phyloP scores from a whole-genome alignment of 179 eudicot species.

The Beta macrorhiza region DNA sequence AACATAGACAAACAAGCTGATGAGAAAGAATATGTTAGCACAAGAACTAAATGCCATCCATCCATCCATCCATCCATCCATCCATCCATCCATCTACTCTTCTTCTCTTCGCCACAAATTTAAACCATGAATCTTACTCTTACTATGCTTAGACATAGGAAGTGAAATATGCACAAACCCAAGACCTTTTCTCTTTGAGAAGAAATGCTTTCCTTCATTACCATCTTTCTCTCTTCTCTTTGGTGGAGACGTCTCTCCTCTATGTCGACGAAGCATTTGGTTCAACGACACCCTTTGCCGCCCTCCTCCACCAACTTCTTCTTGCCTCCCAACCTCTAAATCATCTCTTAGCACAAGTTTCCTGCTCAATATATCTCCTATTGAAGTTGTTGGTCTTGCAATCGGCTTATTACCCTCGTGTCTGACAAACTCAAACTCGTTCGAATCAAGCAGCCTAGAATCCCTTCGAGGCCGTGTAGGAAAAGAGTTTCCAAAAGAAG shows the following conservation, averaged over 20 bases:
- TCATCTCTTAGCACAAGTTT: constrained; percentile 38
- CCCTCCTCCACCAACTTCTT: constrained; percentile 12
- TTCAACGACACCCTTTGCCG: constrained; percentile 44
- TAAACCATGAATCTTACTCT: constrained; percentile 37
- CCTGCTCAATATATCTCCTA: constrained; percentile 36
- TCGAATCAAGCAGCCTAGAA: constrained; percentile 32
- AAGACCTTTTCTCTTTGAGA: constrained; percentile 37
- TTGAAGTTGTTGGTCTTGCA: constrained; percentile 33
- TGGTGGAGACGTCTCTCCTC: constrained; percentile 24
- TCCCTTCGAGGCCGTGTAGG: constrained; percentile 29
- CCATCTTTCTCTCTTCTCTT: constrained; percentile 24
- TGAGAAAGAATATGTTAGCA: constrained; percentile 20
- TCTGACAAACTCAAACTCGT: constrained; percentile 12
- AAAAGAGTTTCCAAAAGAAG: constrained; percentile 11
- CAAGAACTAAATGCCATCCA: background rate
- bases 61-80: background rate
- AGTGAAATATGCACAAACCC: constrained; percentile 41
- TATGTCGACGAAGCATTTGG: constrained; percentile 37
- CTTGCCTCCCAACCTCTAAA: constrained; percentile 24
- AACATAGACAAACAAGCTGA: constrained; percentile 20
- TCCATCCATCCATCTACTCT: background rate
- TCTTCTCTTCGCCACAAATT: constrained; percentile 29
- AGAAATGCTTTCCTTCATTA: constrained; percentile 26
- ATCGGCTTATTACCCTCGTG: constrained; percentile 17
- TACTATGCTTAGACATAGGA: constrained; percentile 33